Base-by-base conservation (phyloP, 2,329 filamentous ascomycete genomes). In the Trichothecium roseum region DNA sequence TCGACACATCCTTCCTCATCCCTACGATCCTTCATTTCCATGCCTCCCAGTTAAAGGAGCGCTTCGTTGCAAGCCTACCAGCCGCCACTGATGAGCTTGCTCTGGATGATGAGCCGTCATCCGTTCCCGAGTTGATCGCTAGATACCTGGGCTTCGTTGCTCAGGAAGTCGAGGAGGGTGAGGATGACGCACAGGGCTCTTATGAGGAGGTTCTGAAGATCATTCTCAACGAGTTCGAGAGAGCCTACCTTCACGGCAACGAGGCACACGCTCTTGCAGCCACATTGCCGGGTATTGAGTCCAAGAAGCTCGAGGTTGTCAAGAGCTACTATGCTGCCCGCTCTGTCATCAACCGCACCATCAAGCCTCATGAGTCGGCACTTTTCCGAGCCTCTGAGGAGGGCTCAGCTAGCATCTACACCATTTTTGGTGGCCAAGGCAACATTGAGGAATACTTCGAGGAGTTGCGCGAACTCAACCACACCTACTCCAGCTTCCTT, bases 371-470 rank as follows among this genome's bases (percentile, higher is more conserved):
- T 57, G 84, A 94, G 56, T 96, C 93, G 28, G 93, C 91, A 26
- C 73, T 98, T 32, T 76, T 95, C 54, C 77, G 91, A 47, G 89
- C 91, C 34, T 86, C 86, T 8, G 79, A 83, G 32, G 88, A 95
- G 43, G 81, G 77, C 42, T 78, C 80, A 37, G 88, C 88, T 37
- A 81, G 77, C 49, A 75, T 98, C 40, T 98, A 94, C 66, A 88
- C 81, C 45, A 87, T 98, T 42, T 94, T 96, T 47, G 91, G 91
- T 40, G 91, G 91, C 6, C 91, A 98, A 59, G 91, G 91, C 49
- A 98, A 98, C 61, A 96, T 98, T 44, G 89, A 98, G 62, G 93
- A 98, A 64, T 98, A 98, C 64, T 98, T 98, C 52, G 89, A 98
- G 48, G 91, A 98, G 66, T 74, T 98, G 42, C 80, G 91, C 38